These are phyloP conservation scores for Yarrowia deformans DNA, from an alignment of 805 yeast species.

Conservation along the genomic window DNA sequence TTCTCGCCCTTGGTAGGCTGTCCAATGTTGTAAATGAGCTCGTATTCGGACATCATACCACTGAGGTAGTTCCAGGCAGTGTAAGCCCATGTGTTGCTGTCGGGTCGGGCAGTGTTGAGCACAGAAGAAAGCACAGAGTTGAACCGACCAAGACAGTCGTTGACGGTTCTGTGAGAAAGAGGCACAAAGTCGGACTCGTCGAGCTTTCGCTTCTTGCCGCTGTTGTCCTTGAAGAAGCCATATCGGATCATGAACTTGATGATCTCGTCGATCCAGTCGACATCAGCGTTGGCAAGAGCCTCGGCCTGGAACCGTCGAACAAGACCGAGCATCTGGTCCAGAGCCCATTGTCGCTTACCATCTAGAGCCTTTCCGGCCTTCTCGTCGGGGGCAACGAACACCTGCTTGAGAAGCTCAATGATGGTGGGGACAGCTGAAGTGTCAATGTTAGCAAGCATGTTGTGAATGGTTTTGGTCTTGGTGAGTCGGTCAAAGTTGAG, in stretches of 20 bases:
- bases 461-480: slow-evolving; percentile 69
- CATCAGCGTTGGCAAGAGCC: slow-evolving; percentile 41
- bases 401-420: slow-evolving; percentile 24
- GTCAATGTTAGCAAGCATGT: slow-evolving; percentile 50
- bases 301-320: slow-evolving; percentile 45
- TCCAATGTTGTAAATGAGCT: slow-evolving; percentile 50
- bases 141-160: slow-evolving; percentile 55
- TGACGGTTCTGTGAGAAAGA: slow-evolving; percentile 44
- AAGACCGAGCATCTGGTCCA: slow-evolving; percentile 64
- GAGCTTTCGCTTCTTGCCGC: slow-evolving; percentile 8
- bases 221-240: slow-evolving; percentile 53
- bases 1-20: slow-evolving; percentile 39
- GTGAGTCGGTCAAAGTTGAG: slow-evolving; percentile 74
- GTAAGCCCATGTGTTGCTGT: slow-evolving; percentile 66
- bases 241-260: slow-evolving; percentile 53
- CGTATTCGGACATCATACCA: slow-evolving; percentile 39
- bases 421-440: slow-evolving; percentile 37
- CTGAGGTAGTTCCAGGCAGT: slow-evolving; percentile 52
- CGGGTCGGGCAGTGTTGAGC: slow-evolving; percentile 56
- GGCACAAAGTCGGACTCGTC: slow-evolving; percentile 38
- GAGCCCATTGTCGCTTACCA: slow-evolving; percentile 61
- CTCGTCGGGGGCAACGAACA: slow-evolving; percentile 37
- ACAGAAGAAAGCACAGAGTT: slow-evolving; percentile 71
- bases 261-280: slow-evolving; percentile 51
- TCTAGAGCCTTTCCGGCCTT: slow-evolving; percentile 45